These are phyloP conservation scores for Nakazawaea ishiwadae DNA, from an alignment of 805 yeast genomes.

Conservation along the genomic window DNA sequence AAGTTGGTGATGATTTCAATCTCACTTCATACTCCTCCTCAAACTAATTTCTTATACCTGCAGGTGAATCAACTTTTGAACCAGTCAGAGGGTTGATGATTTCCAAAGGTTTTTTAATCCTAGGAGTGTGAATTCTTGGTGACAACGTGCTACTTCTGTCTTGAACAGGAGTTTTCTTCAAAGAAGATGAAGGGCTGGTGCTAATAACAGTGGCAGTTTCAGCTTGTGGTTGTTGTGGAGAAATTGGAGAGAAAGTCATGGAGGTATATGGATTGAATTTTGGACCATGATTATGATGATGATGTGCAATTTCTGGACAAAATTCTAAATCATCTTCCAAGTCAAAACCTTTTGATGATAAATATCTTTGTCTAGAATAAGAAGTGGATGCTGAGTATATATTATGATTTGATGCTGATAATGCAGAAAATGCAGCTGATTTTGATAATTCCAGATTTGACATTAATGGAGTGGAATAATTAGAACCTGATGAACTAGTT, in stretches of 20 bases:
- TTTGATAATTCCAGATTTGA: neutral
- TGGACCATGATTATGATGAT: slow-evolving; percentile 18
- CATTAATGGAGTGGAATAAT: slow-evolving; percentile 6
- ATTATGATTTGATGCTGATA: slow-evolving; percentile 1
- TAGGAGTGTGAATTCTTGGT: slow-evolving; percentile 50
- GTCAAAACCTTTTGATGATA: slow-evolving; percentile 57
- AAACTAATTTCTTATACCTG: slow-evolving; percentile 18
- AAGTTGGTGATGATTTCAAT: too few relatives aligned
- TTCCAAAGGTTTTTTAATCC: slow-evolving; percentile 55
- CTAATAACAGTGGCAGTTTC: slow-evolving; percentile 21
- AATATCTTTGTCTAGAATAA: slow-evolving; percentile 32
- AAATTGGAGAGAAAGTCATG: slow-evolving; percentile 51
- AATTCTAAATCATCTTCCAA: slow-evolving; percentile 60
- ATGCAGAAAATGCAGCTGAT: neutral
- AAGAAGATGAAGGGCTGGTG: too few relatives aligned
- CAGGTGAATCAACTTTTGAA: slow-evolving; percentile 51
- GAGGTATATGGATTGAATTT: slow-evolving; percentile 70
- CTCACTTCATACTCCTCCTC: neutral
- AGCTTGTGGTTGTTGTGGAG: slow-evolving; percentile 29
- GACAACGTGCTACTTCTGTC: slow-evolving; percentile 17
- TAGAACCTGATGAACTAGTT: slow-evolving; percentile 4
- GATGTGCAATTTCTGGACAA: slow-evolving; percentile 46
- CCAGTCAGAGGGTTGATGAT: slow-evolving; percentile 62
- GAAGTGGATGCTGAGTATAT: too few relatives aligned
- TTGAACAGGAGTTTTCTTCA: slow-evolving; percentile 11